Evolutionary conservation across 2,329 filamentous ascomycete genomes (phyloP).

Genomic region (Nakataea oryzae): DNA sequence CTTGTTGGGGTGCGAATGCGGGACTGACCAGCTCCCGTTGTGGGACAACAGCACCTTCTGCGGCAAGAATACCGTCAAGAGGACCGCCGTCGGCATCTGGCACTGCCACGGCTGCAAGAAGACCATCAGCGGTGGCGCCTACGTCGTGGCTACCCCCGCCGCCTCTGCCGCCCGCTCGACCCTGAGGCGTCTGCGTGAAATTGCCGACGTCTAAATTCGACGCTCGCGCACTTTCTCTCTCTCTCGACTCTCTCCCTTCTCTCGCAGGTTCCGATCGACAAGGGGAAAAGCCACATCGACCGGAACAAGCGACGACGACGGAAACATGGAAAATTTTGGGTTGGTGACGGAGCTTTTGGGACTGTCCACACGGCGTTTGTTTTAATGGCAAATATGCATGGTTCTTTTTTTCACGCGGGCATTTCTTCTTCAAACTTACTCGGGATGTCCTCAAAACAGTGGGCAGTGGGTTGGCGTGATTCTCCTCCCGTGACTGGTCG

Average conservation of each 20-base stretch:
- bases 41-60: slow-evolving; percentile 4
- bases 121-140: slow-evolving; percentile 5
- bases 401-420: background rate
- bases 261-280: background rate
- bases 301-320: background rate
- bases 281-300: background rate
- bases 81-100: slow-evolving; percentile 5
- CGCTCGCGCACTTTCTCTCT: background rate
- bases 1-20: background rate
- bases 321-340: background rate
- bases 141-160: slow-evolving; percentile 4
- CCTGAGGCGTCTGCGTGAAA: slow-evolving; percentile 5
- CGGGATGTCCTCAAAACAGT: background rate
- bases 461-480: too few relatives aligned
- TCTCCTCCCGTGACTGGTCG: background rate
- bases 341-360: background rate
- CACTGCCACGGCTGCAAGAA: slow-evolving; percentile 4
- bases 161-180: slow-evolving; percentile 5
- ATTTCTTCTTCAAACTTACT: background rate
- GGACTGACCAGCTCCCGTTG: background rate
- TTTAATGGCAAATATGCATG: background rate
- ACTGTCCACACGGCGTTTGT: background rate
- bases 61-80: slow-evolving; percentile 5
- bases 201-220: slow-evolving; percentile 3
- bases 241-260: background rate